Evolutionary conservation across 1,139 yeast species (phyloP).

Genomic region (Sugiyamaella japonica): DNA sequence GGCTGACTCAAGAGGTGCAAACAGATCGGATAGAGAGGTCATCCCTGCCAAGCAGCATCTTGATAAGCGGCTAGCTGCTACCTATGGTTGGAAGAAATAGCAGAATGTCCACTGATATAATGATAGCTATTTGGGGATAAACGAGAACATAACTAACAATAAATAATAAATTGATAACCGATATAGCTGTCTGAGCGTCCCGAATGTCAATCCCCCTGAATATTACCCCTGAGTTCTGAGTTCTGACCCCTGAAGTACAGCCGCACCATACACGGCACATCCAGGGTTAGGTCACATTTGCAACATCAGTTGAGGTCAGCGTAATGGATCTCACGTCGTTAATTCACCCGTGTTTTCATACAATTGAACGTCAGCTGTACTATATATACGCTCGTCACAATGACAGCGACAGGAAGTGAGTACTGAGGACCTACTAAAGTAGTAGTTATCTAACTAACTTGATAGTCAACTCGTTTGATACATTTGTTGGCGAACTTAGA

Average conservation of each 20-base stretch:
- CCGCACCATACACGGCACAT: neutral
- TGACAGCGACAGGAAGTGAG: conserved; percentile 6
- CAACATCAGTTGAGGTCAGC: neutral
- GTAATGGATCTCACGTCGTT: neutral
- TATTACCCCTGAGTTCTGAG: no score
- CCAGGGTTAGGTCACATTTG: neutral
- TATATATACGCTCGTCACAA: neutral
- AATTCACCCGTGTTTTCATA: neutral
- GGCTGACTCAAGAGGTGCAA: conserved; percentile 34
- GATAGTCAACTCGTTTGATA: conserved; percentile 65
- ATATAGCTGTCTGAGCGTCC: no score
- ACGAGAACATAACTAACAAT: neutral
- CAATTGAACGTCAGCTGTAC: neutral
- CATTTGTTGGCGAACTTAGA: conserved; percentile 67
- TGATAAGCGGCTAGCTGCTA: conserved; percentile 61
- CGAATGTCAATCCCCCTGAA: neutral
- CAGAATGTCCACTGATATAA: no score
- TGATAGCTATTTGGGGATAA: neutral
- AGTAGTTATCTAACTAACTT: neutral
- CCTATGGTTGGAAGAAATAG: conserved; percentile 53
- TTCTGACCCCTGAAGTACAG: neutral
- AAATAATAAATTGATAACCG: neutral
- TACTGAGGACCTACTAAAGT: no score
- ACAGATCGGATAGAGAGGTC: conserved; percentile 26
- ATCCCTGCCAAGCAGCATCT: conserved; percentile 69